Evolutionary conservation across 2,329 filamentous ascomycete genomes (phyloP), one percentile per base, ranked within the genome.

Genomic region (Fusarium brachygibbosum): DNA sequence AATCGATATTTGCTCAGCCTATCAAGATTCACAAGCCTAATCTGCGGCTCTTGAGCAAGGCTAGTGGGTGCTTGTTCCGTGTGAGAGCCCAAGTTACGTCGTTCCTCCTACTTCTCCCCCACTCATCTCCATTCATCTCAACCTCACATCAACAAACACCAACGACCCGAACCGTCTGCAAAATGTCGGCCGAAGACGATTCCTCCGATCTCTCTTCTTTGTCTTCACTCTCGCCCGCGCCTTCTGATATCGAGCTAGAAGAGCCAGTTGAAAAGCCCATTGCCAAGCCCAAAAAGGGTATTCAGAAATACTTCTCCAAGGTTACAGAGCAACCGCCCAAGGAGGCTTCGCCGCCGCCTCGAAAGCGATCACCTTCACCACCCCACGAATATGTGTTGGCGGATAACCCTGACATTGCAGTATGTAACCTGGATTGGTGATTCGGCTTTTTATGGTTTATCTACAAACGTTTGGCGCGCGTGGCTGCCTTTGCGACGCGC

Each of bases 391-490:
- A 91, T 80, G 91, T 93, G 29, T 84, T 98, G 58, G 93, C 93
- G 66, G 95, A 98, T 79, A 97, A 97, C 79, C 87, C 92, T 67
- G 92, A 96, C 77, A 94, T 98, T 82, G 92, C 95, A 74, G 94
- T 98, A 87, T 82, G 94, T 93, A 19, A 5, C 25, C 32, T 16
- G 21, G 28, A n/a, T 35, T 46, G 38, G 12, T 51, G 8, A 21
- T 45, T 44, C 16, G 13, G 6, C 21, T 50, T 38, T 31, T 25
- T 29, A 31, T 31, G 49, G 63, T 76, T 76, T 75, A 75, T 77
- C 16, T 68, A 29, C 60, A 68, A 62, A 54, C 23, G 35, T 54
- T 38, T 69, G 73, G 79, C 81, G 81, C 82, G 81, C 82, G 73
- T 59, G 75, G 75, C 73, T 66, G 69, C 71, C 53, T 61, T 64